A percentile compares a stretch with the other conserved stretches of the same genome.
phyloP scores from a whole-genome alignment of 1,139 yeast species.

The Spencermartinsiella ligniputridi region DNA sequence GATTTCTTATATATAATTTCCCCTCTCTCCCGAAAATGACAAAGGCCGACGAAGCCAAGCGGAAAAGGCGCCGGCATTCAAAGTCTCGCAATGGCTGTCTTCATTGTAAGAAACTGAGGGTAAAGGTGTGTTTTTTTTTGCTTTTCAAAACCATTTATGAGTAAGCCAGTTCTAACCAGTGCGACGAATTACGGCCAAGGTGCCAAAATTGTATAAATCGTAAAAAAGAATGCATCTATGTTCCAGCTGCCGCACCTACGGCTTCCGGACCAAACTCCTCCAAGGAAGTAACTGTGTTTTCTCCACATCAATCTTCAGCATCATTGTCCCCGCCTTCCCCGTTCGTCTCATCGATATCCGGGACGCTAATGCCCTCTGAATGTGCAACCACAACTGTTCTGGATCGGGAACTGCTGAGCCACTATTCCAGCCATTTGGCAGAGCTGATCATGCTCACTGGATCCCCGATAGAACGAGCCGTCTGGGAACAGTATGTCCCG shows the following conservation, averaged over 20 bases:
- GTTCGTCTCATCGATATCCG: constrained; percentile 1
- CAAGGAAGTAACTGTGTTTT: not conserved
- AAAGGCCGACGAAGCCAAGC: constrained; percentile 12
- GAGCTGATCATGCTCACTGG: constrained; percentile 12
- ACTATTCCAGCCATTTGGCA: constrained; percentile 13
- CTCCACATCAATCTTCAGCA: too few species aligned
- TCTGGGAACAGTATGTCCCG: constrained; percentile 21
- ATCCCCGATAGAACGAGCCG: constrained; percentile 6
- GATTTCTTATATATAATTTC: too few species aligned
- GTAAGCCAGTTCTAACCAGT: constrained; percentile 31
- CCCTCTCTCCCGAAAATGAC: too few species aligned
- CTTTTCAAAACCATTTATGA: not conserved
- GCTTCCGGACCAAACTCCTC: not conserved
- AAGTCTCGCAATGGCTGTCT: constrained; percentile 78
- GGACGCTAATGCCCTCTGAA: constrained; percentile 14
- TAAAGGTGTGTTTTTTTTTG: constrained; percentile 41
- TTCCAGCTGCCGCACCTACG: not conserved
- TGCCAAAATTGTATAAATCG: constrained; percentile 57
- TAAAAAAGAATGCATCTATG: constrained; percentile 21
- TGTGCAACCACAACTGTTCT: constrained; percentile 1
- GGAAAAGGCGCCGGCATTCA: constrained; percentile 67
- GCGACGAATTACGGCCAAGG: constrained; percentile 70
- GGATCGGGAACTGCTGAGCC: constrained; percentile 18
- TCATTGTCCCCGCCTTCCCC: constrained; percentile 1
- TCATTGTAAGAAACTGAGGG: constrained; percentile 74